A percentile compares a stretch with the other conserved stretches of the same genome.
These are phyloP conservation scores for Linnemannia zychae DNA, from an alignment of 192 early-diverging fungal species.

Conservation along the genomic window DNA sequence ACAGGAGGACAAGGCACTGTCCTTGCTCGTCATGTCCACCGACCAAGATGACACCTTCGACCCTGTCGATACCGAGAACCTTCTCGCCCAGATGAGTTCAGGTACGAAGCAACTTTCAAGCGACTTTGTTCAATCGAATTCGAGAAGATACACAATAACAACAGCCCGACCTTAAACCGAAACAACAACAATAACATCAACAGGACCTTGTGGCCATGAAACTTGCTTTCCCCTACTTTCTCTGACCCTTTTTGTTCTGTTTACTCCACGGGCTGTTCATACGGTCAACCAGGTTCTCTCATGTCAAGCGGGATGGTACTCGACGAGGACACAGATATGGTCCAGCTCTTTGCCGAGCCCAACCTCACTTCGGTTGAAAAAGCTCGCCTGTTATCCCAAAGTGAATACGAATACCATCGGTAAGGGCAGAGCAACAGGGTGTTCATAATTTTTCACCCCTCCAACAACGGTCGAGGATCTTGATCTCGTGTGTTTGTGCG, in stretches of 20 bases:
- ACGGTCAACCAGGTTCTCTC: conserved; percentile 20
- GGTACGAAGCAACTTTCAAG: conserved; percentile 2
- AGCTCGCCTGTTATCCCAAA: conserved; percentile 29
- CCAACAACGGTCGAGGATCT: neutral
- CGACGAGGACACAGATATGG: conserved; percentile 53
- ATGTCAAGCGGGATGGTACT: conserved; percentile 33
- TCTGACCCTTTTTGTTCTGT: neutral
- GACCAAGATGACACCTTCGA: conserved; percentile 53
- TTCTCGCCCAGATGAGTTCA: conserved; percentile 49
- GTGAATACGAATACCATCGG: conserved; percentile 50
- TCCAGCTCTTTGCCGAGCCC: conserved; percentile 36
- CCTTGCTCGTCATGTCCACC: conserved; percentile 37
- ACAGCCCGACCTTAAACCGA: neutral
- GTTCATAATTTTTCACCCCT: neutral
- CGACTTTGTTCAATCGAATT: neutral
- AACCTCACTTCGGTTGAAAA: conserved; percentile 37
- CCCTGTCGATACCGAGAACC: conserved; percentile 46
- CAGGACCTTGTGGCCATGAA: no score
- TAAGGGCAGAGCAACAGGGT: conserved; percentile 4
- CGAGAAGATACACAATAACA: neutral
- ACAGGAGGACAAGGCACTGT: conserved; percentile 53
- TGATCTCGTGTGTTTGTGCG: neutral
- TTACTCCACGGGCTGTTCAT: neutral
- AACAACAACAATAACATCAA: neutral
- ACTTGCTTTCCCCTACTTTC: neutral